These are phyloP conservation scores for Cyclocybe cylindracea DNA, from an alignment of 768 basidiomycete genomes.

Conservation along the genomic window DNA sequence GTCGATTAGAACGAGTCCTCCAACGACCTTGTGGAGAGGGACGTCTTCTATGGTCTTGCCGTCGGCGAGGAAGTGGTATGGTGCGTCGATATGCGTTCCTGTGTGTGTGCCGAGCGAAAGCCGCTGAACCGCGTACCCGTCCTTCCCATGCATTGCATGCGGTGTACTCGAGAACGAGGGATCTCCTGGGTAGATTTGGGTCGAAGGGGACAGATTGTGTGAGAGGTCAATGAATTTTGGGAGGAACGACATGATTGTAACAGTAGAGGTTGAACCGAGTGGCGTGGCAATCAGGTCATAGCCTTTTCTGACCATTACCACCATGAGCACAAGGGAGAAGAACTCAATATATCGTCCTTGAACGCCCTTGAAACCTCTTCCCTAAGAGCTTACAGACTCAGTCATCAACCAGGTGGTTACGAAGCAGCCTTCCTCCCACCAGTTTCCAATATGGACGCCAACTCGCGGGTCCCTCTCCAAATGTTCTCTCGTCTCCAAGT, in stretches of 20 bases:
- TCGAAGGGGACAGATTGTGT: slow-evolving; percentile 44
- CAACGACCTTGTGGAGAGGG: slow-evolving; percentile 51
- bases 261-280: not conserved
- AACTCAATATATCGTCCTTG: too few relatives aligned
- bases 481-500: too few relatives aligned
- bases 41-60: slow-evolving; percentile 62
- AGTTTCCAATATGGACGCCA: too few relatives aligned
- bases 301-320: too few relatives aligned
- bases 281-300: too few relatives aligned
- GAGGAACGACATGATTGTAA: not conserved
- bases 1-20: slow-evolving; percentile 58
- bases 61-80: slow-evolving; percentile 65
- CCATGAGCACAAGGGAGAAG: too few relatives aligned
- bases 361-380: too few relatives aligned
- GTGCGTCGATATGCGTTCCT: slow-evolving; percentile 81
- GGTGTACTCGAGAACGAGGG: slow-evolving; percentile 43
- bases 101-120: slow-evolving; percentile 68
- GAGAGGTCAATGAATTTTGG: slow-evolving; percentile 50
- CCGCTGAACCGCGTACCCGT: slow-evolving; percentile 52
- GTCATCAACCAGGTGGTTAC: too few relatives aligned
- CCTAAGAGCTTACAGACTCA: too few relatives aligned
- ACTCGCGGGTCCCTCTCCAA: too few relatives aligned
- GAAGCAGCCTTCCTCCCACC: too few relatives aligned
- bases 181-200: slow-evolving; percentile 61
- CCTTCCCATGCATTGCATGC: slow-evolving; percentile 37